Conservation (phyloP, 805 yeast genomes). For the Starmerella cellae region DNA sequence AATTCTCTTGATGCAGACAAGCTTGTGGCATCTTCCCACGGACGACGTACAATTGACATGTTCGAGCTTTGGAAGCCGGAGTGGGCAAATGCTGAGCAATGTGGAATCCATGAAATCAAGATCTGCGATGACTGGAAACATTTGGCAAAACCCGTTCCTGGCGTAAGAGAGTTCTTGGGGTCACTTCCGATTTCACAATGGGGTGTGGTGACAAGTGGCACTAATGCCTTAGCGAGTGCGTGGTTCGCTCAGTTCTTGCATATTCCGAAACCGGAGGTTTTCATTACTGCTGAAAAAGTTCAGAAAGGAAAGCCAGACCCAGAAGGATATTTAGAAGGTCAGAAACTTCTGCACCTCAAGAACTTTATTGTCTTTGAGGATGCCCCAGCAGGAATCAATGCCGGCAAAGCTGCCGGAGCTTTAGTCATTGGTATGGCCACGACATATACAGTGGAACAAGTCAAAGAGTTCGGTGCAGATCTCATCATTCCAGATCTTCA, state of each 20-base stretch:
- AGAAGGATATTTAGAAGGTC: conserved; percentile 48
- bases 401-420: conserved; percentile 77
- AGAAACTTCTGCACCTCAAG: conserved; percentile 25
- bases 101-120: conserved; percentile 50
- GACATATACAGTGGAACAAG: conserved; percentile 55
- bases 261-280: conserved; percentile 51
- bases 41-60: conserved; percentile 71
- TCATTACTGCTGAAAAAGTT: conserved; percentile 73
- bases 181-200: conserved; percentile 39
- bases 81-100: conserved; percentile 52
- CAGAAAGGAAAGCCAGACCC: conserved; percentile 76
- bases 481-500: conserved; percentile 65
- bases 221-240: conserved; percentile 58
- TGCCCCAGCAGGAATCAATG: conserved; percentile 77
- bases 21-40: conserved; percentile 64
- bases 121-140: conserved; percentile 63
- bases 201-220: conserved; percentile 83
- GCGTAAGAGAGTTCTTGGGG: conserved; percentile 44
- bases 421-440: conserved; percentile 72
- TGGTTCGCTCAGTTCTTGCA: conserved; percentile 60
- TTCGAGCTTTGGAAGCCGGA: conserved; percentile 63
- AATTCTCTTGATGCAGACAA: conserved; percentile 57
- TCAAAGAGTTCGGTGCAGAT: conserved; percentile 65
- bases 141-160: conserved; percentile 61
- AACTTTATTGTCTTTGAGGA: conserved; percentile 59